A percentile compares a stretch with the other conserved stretches of the same genome.
phyloP scores from a whole-genome alignment of 176 grass and related monocot genomes.

The Ensete ventricosum region DNA sequence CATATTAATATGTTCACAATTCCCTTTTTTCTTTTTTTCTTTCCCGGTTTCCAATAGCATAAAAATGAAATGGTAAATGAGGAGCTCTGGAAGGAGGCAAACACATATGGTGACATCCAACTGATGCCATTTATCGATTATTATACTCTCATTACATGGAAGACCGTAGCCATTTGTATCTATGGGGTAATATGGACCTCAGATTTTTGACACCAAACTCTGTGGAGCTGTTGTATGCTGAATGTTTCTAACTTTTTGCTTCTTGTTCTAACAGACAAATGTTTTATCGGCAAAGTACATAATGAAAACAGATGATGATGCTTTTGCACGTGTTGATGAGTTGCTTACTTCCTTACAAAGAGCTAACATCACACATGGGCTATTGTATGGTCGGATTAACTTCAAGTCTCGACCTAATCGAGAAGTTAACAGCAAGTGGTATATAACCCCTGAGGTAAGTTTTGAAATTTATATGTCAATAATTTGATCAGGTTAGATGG shows the following conservation, averaged over 20 bases:
- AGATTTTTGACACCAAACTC: background rate
- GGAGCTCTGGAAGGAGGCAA: slow-evolving; percentile 92
- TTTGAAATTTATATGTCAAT: background rate
- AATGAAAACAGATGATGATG: slow-evolving; percentile 99
- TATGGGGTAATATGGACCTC: slow-evolving; percentile 52
- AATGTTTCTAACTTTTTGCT: background rate
- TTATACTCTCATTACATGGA: slow-evolving; percentile 95
- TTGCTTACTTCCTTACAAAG: slow-evolving; percentile 47
- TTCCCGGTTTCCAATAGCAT: slow-evolving; percentile 45
- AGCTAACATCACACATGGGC: slow-evolving; percentile 47
- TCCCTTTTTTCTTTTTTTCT: too few relatives aligned
- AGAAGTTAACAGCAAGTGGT: slow-evolving; percentile 92
- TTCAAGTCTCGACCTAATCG: slow-evolving; percentile 73
- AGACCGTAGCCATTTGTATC: slow-evolving; percentile 97
- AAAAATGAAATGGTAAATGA: slow-evolving; percentile 90
- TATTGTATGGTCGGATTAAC: slow-evolving; percentile 80
- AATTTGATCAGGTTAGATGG: too few relatives aligned
- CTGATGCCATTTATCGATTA: slow-evolving; percentile 98
- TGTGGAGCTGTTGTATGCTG: too few relatives aligned
- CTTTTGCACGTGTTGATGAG: slow-evolving; percentile 92
- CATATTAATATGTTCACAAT: background rate
- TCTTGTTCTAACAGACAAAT: slow-evolving; percentile 40
- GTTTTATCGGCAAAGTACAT: slow-evolving; percentile 71
- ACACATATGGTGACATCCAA: slow-evolving; percentile 90
- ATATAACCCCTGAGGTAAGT: slow-evolving; percentile 77